phyloP scores from a whole-genome alignment of 1,139 yeast species.

The Blastobotrys apis region DNA sequence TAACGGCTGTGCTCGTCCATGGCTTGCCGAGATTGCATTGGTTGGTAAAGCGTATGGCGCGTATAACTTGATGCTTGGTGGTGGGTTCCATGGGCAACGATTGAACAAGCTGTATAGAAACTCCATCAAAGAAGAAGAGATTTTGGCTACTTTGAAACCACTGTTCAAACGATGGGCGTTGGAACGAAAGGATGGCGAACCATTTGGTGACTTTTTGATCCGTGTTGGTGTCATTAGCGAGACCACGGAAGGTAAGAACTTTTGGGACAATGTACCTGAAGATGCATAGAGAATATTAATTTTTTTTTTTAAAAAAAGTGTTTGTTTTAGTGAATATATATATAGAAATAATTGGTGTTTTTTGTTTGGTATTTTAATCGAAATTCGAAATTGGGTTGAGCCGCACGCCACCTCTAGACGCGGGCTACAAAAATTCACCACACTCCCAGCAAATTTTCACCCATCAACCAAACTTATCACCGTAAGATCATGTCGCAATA shows the following conservation, averaged over 20 bases:
- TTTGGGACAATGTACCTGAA: slow-evolving; percentile 92
- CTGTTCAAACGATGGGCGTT: slow-evolving; percentile 91
- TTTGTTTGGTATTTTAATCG: no score
- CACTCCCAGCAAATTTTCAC: neutral
- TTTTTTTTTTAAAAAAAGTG: neutral
- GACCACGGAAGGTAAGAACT: slow-evolving; percentile 83
- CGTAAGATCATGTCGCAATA: slow-evolving; percentile 7
- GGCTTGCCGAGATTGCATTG: slow-evolving; percentile 94
- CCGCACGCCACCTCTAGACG: neutral
- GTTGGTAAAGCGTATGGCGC: slow-evolving; percentile 95
- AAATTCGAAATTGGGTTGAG: neutral
- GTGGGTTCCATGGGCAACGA: slow-evolving; percentile 93
- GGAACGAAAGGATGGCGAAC: slow-evolving; percentile 88
- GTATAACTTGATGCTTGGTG: slow-evolving; percentile 92
- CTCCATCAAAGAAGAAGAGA: slow-evolving; percentile 87
- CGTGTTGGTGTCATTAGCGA: slow-evolving; percentile 84
- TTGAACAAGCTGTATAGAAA: slow-evolving; percentile 85
- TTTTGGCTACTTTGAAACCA: slow-evolving; percentile 70
- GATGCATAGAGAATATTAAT: slow-evolving; percentile 35
- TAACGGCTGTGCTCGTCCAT: slow-evolving; percentile 97
- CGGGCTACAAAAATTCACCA: neutral
- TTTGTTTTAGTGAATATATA: neutral
- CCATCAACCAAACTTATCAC: no score
- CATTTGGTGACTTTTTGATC: slow-evolving; percentile 89
- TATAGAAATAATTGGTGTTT: no score